These are phyloP conservation scores for Sporopachydermia cereana DNA, from an alignment of 1,139 yeast species.

Conservation along the genomic window DNA sequence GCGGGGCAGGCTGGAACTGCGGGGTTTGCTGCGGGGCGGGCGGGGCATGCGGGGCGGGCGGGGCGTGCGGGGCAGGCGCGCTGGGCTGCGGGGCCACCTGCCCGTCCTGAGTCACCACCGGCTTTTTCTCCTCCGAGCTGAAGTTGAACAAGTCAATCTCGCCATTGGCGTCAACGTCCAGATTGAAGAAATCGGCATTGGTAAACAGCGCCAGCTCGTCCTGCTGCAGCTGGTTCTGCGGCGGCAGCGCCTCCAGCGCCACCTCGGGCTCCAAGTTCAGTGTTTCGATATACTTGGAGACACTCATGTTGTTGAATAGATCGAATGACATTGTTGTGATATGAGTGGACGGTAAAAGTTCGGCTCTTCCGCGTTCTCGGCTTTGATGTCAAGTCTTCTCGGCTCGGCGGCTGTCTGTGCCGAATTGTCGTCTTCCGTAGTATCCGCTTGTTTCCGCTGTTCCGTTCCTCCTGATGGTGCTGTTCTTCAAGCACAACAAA, in stretches of 20 bases:
- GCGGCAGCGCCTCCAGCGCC: not conserved
- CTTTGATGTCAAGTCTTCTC: too few species aligned
- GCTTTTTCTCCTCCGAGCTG: not conserved
- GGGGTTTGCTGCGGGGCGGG: not conserved
- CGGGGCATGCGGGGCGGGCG: not conserved
- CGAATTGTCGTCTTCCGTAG: too few species aligned
- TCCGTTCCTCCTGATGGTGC: too few species aligned
- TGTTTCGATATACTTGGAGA: conserved; percentile 3
- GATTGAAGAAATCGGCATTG: conserved; percentile 4
- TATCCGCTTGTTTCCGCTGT: too few species aligned
- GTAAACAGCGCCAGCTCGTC: conserved; percentile 3
- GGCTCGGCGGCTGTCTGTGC: too few species aligned
- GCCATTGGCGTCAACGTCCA: conserved; percentile 5
- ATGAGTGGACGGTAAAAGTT: too few species aligned
- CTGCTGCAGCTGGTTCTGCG: not conserved
- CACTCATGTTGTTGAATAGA: not conserved
- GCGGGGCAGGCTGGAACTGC: not conserved
- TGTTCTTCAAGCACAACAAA: too few species aligned
- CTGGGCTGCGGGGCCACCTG: not conserved
- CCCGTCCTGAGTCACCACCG: not conserved
- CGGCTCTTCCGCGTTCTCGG: too few species aligned
- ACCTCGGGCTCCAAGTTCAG: conserved; percentile 4
- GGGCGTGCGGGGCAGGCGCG: not conserved
- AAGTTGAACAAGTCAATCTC: conserved; percentile 5
- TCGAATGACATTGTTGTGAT: conserved; percentile 2